A percentile compares a stretch with the other conserved stretches of the same genome.
These are phyloP conservation scores for Xerocomellus dryophilus DNA, from an alignment of 768 basidiomycete genomes.

Conservation along the genomic window DNA sequence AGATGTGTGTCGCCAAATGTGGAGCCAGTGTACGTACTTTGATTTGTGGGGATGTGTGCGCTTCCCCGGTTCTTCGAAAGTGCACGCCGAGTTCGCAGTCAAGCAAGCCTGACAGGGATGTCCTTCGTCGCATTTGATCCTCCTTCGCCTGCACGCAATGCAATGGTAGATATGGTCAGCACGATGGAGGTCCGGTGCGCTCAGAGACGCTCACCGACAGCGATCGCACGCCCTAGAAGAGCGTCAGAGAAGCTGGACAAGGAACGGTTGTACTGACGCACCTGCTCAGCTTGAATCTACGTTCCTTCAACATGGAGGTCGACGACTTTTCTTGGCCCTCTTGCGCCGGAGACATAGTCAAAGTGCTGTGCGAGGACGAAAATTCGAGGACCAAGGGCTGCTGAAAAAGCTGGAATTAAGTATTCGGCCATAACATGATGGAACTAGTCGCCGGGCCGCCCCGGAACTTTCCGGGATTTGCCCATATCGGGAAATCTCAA, in stretches of 20 bases:
- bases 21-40: conserved; percentile 52
- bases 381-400: background rate
- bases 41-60: conserved; percentile 85
- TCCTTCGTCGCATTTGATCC: conserved; percentile 87
- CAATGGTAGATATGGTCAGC: background rate
- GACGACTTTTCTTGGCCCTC: conserved; percentile 44
- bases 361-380: conserved; percentile 9
- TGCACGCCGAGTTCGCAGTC: conserved; percentile 78
- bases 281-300: conserved; percentile 88
- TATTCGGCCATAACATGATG: conserved; percentile 14
- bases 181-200: background rate
- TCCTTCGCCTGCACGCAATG: conserved; percentile 52
- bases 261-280: conserved; percentile 28
- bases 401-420: conserved; percentile 26
- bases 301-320: conserved; percentile 63
- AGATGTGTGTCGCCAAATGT: conserved; percentile 8
- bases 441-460: conserved; percentile 24
- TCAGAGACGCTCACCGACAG: conserved; percentile 62
- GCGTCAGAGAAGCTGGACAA: conserved; percentile 5
- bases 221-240: conserved; percentile 79
- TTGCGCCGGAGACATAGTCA: conserved; percentile 30
- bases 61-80: conserved; percentile 86
- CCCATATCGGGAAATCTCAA: conserved; percentile 30
- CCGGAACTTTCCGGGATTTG: conserved; percentile 22
- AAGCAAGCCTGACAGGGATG: conserved; percentile 87